Evolutionary conservation across 352 stramenopile species (phyloP).

Genomic region (Pythium apleroticum): DNA sequence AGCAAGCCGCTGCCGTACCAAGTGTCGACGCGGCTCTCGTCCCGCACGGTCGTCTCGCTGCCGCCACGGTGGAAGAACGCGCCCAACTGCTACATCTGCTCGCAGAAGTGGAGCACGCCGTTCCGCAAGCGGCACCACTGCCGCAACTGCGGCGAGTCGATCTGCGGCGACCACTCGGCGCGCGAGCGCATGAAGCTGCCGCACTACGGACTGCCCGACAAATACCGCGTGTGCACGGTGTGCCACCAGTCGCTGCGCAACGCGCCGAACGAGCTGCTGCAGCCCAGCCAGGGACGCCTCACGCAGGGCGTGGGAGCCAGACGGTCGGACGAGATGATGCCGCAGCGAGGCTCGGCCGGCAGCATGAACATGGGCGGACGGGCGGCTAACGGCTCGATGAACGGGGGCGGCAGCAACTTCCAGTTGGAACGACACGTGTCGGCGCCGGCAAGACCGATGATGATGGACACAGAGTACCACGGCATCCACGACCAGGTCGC

Average conservation of each 20-base stretch:
- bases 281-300: conserved; percentile 26
- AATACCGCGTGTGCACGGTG: conserved; percentile 80
- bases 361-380: conserved; percentile 31
- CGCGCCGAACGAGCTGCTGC: conserved; percentile 39
- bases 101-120: conserved; percentile 64
- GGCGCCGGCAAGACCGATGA: conserved; percentile 47
- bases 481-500: conserved; percentile 80
- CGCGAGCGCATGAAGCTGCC: conserved; percentile 78
- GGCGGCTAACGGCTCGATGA: conserved; percentile 9
- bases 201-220: conserved; percentile 77
- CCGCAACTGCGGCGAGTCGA: conserved; percentile 85
- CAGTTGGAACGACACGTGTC: conserved; percentile 76
- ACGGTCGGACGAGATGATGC: conserved; percentile 52
- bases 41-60: conserved; percentile 51
- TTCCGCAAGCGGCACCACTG: conserved; percentile 89
- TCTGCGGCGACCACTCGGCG: conserved; percentile 84
- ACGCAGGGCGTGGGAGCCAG: conserved; percentile 24
- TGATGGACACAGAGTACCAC: conserved; percentile 37
- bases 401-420: conserved; percentile 17
- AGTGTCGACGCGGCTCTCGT: conserved; percentile 37
- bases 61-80: conserved; percentile 84
- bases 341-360: conserved; percentile 12
- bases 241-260: conserved; percentile 77
- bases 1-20: conserved; percentile 41
- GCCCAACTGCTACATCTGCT: conserved; percentile 83